Conservation (phyloP, 2,329 filamentous ascomycete genomes). For the Leptosphaerulina australis region DNA sequence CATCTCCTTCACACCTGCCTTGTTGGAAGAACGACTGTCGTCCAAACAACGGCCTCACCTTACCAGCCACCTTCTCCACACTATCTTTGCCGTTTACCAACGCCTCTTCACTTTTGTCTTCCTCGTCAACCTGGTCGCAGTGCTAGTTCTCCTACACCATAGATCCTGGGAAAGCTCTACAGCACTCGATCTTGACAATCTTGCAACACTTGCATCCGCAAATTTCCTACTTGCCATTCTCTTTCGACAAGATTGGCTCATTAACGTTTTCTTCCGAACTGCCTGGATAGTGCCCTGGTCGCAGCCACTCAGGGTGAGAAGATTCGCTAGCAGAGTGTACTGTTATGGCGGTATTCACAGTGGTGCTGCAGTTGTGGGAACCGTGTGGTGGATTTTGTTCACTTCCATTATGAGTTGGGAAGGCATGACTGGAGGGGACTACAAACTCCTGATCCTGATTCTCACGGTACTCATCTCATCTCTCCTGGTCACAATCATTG, state of each 20-base stretch:
- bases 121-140: constrained; percentile 45
- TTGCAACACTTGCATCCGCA: constrained; percentile 40
- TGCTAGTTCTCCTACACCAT: constrained; percentile 25
- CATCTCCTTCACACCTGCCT: neutral
- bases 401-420: constrained; percentile 39
- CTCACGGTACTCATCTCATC: constrained; percentile 29
- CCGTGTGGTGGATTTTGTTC: constrained; percentile 53
- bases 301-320: constrained; percentile 31
- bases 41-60: neutral
- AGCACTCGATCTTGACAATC: constrained; percentile 9
- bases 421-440: constrained; percentile 20
- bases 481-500: constrained; percentile 31
- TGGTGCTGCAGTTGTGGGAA: constrained; percentile 40
- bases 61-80: constrained; percentile 27
- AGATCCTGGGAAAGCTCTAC: neutral
- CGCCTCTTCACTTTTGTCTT: constrained; percentile 53
- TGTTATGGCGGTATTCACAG: constrained; percentile 46
- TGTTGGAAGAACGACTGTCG: neutral
- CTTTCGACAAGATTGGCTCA: constrained; percentile 41
- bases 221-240: constrained; percentile 42
- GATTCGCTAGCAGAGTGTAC: constrained; percentile 37
- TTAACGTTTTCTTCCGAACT: constrained; percentile 39
- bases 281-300: constrained; percentile 41
- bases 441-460: constrained; percentile 23
- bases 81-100: constrained; percentile 44